Evolutionary conservation across 1,139 yeast genomes (phyloP), one percentile per base, ranked within the genome.

Genomic region (Tardiomyces depauwii): DNA sequence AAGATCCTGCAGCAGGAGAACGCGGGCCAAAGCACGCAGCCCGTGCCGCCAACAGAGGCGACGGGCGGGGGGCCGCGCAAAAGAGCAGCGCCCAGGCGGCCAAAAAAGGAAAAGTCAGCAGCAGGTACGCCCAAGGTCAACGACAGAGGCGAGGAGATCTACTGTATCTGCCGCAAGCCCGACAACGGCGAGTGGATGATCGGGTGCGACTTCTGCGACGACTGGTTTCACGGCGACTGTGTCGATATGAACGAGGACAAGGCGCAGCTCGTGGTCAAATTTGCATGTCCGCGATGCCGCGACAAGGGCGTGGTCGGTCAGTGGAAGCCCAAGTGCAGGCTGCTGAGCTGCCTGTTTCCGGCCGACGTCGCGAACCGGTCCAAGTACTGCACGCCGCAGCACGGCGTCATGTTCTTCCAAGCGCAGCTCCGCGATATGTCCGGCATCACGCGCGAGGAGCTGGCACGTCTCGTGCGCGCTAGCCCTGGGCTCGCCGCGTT

Each of bases 201-300:
- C 19, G 88, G 85, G 0, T 89, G 97, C 61, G 96, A 88, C 61
- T 89, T 87, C 7, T 89, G 97, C 64, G 96, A 88, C 58, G 95
- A 86, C 53, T 89, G 97, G 97, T 89, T 74, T 59, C 96, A 89
- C 64, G 86, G 89, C 61, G 70, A 68, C 43, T 89, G 96, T 58
- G 77, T 88, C 72, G 73, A 73, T 49, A 61, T 88, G 42, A 70
- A 78, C 44, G 65, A 63, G n/a, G 64, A 68, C 40, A 76, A 74
- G 57, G 74, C 77, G 46, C 70, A 72, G 42, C 67, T 88, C 46
- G 79, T 88, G 9, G 73, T 76, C 43, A 75, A 74, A 49, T 89
- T 76, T 59, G 82, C 70, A 57, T 89, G 97, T 58, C 83, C 84
- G 14, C 77, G 78, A 50, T 89, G 97, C 61, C 74, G 72, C 44